Base-by-base conservation (phyloP, 169 alveolate species). In the Miamiensis avidus region DNA sequence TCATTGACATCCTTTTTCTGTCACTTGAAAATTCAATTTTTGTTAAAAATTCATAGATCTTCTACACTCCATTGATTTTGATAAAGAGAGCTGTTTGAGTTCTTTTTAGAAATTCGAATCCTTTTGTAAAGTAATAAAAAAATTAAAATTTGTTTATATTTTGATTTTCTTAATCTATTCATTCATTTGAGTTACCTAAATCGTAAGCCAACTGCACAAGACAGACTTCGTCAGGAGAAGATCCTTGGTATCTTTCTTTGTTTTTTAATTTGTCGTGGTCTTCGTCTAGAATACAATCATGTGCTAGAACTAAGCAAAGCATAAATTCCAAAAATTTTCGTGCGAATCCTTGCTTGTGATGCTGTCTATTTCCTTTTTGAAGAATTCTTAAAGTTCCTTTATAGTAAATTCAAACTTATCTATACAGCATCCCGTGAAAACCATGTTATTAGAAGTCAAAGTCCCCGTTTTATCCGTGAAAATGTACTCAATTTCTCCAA, bases 381-480 rank as follows among this genome's bases (percentile, higher is more conserved):
- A n/a, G 79, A 85, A 11, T 78, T 65, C 84, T 30, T 88, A 82
- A 1, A 88, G 78, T 16, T 83, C 88, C 25, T 81, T 88, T 31
- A 89, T 89, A 28, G 89, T 69, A 89, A 91, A 90, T 1, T 79
- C 74, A 1, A 84, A 87, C 1, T 84, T 79, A 27, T 92, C 95
- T 1, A 91, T 82, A 34, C 89, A 34, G 32, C 96, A 92, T 31
- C 92, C 94, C 81, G 89, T 91, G 81, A 93, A 95, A 72, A 89
- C 88, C 98, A 95, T 95, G 73, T 91, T 87, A 82, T 95, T 95
- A 64, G 89, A 79, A 1, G 98, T 95, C 31, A 93, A 78, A 28
- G 98, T 95, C 25, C 98, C 98, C 0, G 98, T 95, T 89, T 95
- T 95, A 88, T 95, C 98, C 28, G 96, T 87, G 82, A 95, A 95